Conservation (phyloP, 2,329 filamentous ascomycete species). For the Pleomassaria siparia region DNA sequence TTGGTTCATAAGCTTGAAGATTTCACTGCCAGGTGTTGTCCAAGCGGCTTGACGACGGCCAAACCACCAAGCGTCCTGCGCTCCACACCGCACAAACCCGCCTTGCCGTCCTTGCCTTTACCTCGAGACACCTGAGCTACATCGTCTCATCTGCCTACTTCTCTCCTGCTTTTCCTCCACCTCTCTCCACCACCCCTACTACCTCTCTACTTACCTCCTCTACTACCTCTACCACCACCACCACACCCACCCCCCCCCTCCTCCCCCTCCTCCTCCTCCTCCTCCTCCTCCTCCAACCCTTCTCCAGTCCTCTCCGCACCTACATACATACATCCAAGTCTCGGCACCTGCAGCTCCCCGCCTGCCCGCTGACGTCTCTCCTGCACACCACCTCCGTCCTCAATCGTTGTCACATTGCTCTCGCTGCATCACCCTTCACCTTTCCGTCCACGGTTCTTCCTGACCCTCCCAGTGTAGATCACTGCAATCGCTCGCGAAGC, state of each 20-base stretch:
- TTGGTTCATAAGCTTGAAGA: too few relatives aligned
- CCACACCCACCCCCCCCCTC: too few relatives aligned
- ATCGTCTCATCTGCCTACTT: background rate
- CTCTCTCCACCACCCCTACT: background rate
- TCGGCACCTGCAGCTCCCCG: background rate
- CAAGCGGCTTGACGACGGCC: background rate
- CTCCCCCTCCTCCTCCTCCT: background rate
- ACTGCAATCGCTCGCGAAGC: background rate
- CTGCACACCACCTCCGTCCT: constrained; percentile 5
- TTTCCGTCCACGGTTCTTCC: background rate
- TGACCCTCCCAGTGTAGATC: background rate
- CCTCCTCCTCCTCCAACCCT: background rate
- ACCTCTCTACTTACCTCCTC: background rate
- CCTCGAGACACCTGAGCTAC: background rate
- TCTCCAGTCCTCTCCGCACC: background rate
- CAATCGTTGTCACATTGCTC: too few relatives aligned
- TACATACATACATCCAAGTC: background rate
- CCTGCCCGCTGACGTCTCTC: constrained; percentile 29
- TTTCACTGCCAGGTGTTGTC: too few relatives aligned
- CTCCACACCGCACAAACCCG: background rate
- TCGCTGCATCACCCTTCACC: constrained; percentile 11
- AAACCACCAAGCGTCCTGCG: background rate
- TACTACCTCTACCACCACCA: background rate
- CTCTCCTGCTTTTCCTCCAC: background rate
- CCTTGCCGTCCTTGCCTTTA: background rate